Conservation (phyloP, 345 rosid genomes). For the Microcos paniculata region DNA sequence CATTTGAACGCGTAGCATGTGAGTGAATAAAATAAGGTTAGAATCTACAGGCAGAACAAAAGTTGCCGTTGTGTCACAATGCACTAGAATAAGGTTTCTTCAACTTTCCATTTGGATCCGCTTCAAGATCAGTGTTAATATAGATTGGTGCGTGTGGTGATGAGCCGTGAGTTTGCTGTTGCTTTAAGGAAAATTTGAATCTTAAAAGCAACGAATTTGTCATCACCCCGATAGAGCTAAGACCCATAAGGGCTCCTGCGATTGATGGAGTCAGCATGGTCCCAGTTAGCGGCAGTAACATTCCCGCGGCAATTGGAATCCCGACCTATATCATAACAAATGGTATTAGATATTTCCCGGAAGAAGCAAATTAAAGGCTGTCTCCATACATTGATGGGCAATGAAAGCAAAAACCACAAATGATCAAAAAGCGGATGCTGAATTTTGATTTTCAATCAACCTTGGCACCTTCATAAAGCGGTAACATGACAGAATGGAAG, state of each 20-base stretch:
- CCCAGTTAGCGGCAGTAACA: constrained; percentile 78
- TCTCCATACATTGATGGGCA: background rate
- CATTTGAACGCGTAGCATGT: no score
- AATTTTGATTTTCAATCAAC: background rate
- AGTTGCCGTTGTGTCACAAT: background rate
- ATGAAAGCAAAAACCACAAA: background rate
- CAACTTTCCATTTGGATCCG: constrained; percentile 3
- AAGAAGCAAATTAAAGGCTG: background rate
- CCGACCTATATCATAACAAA: constrained; percentile 51
- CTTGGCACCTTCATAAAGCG: background rate
- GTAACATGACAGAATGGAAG: background rate
- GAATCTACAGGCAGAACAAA: background rate
- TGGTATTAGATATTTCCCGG: background rate
- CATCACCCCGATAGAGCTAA: constrained; percentile 95
- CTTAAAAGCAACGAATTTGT: constrained; percentile 81
- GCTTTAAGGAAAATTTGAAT: constrained; percentile 55
- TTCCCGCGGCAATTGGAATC: constrained; percentile 90
- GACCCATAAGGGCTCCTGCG: constrained; percentile 96
- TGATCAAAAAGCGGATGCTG: background rate
- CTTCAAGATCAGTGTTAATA: background rate
- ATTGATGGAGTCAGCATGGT: constrained; percentile 92
- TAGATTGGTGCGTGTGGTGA: constrained; percentile 17
- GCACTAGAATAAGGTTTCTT: constrained; percentile 5
- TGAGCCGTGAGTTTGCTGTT: constrained; percentile 19
- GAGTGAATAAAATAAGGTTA: no score